Conservation (phyloP, 108 stramenopile species). For the Nitzschia putrida region DNA sequence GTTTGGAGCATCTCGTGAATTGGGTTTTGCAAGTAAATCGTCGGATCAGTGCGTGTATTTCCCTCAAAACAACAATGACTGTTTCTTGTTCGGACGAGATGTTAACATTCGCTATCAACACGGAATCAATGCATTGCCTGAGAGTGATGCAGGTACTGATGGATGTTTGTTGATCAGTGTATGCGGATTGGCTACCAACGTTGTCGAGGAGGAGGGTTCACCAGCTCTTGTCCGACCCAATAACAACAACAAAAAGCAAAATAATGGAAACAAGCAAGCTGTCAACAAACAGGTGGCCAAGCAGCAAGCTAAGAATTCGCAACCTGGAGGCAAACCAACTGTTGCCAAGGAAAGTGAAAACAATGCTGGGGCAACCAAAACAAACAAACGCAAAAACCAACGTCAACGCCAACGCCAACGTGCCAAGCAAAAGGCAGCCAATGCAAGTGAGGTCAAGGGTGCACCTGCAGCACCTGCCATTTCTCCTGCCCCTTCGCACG, state of each 20-base stretch:
- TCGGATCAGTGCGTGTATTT: constrained; percentile 63
- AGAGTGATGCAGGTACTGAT: constrained; percentile 56
- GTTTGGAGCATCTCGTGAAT: constrained; percentile 80
- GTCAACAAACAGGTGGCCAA: no score
- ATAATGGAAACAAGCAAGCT: no score
- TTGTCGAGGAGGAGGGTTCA: constrained; percentile 73
- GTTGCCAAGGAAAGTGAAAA: no score
- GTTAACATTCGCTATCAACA: constrained; percentile 85
- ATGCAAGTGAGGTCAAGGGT: not conserved
- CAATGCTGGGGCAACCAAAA: not conserved
- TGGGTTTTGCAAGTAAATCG: constrained; percentile 59
- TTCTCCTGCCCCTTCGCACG: no score
- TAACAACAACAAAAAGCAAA: no score
- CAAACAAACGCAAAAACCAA: not conserved
- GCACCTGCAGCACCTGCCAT: no score
- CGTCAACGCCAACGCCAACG: no score
- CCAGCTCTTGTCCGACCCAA: constrained; percentile 44
- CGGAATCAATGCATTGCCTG: constrained; percentile 72
- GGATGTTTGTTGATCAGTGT: constrained; percentile 75
- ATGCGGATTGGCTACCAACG: constrained; percentile 70
- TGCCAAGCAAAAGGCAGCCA: not conserved
- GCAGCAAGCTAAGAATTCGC: no score
- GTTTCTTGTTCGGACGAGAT: constrained; percentile 84
- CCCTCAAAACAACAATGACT: constrained; percentile 84
- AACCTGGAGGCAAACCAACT: no score